These are phyloP conservation scores for Phytophthora rubi DNA, from an alignment of 352 stramenopile genomes.

Conservation along the genomic window DNA sequence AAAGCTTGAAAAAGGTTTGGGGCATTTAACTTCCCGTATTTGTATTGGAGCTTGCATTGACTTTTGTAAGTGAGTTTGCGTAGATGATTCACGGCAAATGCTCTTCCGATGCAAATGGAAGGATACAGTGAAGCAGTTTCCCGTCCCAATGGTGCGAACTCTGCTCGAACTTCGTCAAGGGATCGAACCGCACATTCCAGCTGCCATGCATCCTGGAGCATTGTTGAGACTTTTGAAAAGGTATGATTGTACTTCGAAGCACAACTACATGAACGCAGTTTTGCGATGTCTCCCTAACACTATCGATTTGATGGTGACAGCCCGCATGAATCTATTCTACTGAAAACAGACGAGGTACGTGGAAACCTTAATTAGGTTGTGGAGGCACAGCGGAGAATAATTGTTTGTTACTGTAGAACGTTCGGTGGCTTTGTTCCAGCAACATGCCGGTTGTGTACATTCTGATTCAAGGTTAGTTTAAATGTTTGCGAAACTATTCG, in stretches of 20 bases:
- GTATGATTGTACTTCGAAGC: constrained; percentile 10
- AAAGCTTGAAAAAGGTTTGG: constrained; percentile 22
- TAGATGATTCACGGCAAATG: constrained; percentile 36
- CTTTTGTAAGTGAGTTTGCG: not conserved
- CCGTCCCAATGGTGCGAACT: constrained; percentile 33
- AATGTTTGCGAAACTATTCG: not conserved
- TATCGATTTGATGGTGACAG: constrained; percentile 11
- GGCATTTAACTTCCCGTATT: not conserved
- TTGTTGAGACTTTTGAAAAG: constrained; percentile 52
- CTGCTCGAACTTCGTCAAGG: constrained; percentile 41
- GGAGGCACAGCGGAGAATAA: not conserved
- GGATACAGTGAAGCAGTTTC: constrained; percentile 53
- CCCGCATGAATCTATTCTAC: constrained; percentile 26
- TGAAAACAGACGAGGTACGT: constrained; percentile 36
- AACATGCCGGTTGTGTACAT: constrained; percentile 33
- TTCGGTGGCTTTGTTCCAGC: constrained; percentile 27
- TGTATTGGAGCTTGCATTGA: not conserved
- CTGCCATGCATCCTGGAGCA: constrained; percentile 24
- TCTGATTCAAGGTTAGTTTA: constrained; percentile 34
- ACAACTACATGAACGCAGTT: not conserved
- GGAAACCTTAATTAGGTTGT: not conserved
- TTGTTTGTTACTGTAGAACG: constrained; percentile 23
- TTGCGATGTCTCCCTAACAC: not conserved
- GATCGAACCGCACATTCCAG: constrained; percentile 52
- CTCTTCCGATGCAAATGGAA: constrained; percentile 77